A percentile compares a stretch with the other conserved stretches of the same genome.
Evolutionary conservation across 2,329 filamentous ascomycete species (phyloP).

Genomic region (Biscogniauxia mediterranea): DNA sequence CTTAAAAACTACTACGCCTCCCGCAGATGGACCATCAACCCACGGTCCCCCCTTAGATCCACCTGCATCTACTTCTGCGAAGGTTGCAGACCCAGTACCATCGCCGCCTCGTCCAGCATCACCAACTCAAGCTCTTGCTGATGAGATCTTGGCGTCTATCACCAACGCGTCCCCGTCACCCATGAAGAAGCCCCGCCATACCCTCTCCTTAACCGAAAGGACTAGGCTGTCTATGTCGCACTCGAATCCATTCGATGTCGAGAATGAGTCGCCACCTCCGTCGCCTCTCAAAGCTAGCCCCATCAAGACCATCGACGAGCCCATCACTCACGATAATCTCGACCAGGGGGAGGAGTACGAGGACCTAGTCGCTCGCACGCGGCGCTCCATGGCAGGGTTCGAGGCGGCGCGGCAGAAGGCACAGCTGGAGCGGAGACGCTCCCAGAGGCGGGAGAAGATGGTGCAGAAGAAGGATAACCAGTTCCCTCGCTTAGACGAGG

Average conservation of each 20-base stretch:
- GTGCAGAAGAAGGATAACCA: conserved; percentile 42
- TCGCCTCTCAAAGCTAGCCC: conserved; percentile 19
- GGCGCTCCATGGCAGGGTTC: conserved; percentile 61
- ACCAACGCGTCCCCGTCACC: conserved; percentile 57
- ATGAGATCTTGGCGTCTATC: conserved; percentile 56
- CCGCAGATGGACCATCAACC: background rate
- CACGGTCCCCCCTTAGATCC: conserved; percentile 1
- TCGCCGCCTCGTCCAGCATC: conserved; percentile 31
- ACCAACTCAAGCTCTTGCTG: conserved; percentile 51
- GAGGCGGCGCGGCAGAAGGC: conserved; percentile 61
- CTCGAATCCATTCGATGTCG: conserved; percentile 31
- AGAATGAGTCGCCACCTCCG: conserved; percentile 29
- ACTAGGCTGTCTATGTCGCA: conserved; percentile 79
- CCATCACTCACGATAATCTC: conserved; percentile 9
- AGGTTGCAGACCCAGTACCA: conserved; percentile 7
- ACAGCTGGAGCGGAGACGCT: conserved; percentile 54
- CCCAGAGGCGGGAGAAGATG: conserved; percentile 45
- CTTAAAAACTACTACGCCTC: background rate
- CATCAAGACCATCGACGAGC: conserved; percentile 19
- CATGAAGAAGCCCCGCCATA: conserved; percentile 52
- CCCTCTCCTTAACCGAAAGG: conserved; percentile 69
- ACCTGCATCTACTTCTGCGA: conserved; percentile 2
- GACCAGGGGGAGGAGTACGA: conserved; percentile 38
- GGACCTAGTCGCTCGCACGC: conserved; percentile 56
- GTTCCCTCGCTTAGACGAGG: conserved; percentile 48